phyloP scores from a whole-genome alignment of 1,139 yeast genomes.

The Suhomyces panamericanus region DNA sequence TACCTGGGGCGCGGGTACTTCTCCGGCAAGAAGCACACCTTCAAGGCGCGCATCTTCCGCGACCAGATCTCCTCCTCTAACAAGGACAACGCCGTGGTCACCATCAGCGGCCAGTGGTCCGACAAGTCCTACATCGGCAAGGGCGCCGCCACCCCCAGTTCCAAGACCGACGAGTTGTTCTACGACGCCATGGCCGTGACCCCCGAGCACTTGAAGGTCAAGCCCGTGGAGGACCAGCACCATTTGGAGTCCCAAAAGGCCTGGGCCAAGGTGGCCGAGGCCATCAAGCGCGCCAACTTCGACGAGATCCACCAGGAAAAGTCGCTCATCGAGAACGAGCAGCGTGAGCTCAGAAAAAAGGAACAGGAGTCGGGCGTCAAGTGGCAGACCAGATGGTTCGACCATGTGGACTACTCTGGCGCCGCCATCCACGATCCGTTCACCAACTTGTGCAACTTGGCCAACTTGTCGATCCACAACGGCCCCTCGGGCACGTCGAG shows the following conservation, averaged over 20 bases:
- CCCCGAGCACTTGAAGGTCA: conserved; percentile 64
- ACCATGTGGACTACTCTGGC: conserved; percentile 47
- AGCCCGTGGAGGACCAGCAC: conserved; percentile 76
- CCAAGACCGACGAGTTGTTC: conserved; percentile 52
- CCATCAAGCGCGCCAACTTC: conserved; percentile 71
- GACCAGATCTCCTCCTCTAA: conserved; percentile 47
- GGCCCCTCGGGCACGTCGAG: conserved; percentile 66
- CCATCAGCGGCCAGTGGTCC: conserved; percentile 92
- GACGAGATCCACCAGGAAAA: conserved; percentile 74
- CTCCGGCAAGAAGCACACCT: conserved; percentile 91
- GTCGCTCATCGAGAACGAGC: conserved; percentile 74
- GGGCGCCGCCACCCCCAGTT: conserved; percentile 41
- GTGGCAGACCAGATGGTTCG: conserved; percentile 85
- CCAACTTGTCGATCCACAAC: conserved; percentile 59
- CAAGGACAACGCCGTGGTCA: conserved; percentile 68
- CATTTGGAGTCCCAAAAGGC: conserved; percentile 78
- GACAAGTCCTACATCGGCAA: conserved; percentile 57
- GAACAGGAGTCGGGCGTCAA: conserved; percentile 61
- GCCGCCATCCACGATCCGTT: conserved; percentile 44
- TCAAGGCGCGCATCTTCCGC: conserved; percentile 77
- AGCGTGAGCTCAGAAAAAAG: conserved; percentile 73
- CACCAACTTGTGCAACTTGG: conserved; percentile 50
- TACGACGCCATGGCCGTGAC: conserved; percentile 61
- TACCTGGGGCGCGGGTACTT: conserved; percentile 93
- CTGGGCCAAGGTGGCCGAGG: conserved; percentile 87